Evolutionary conservation across 1,139 yeast species (phyloP), one percentile per base, ranked within the genome.

Genomic region (Zygosaccharomyces pseudobailii): DNA sequence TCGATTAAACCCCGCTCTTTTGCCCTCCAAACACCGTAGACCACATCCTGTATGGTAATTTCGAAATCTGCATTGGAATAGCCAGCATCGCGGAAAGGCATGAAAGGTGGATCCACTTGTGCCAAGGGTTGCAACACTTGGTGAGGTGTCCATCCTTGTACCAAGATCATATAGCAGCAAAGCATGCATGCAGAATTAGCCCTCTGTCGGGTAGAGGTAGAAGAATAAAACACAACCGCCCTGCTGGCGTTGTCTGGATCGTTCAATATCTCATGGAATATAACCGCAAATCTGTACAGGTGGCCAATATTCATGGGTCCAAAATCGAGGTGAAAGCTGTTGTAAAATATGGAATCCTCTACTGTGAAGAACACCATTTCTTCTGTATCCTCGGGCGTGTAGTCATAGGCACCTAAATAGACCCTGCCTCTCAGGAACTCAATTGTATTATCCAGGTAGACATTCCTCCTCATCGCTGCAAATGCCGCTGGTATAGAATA

Each of bases 81-180:
- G 2, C 98, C 98, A 0, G 98, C 98, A 67, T 92, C 98, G 65
- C 98, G 76, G 67, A 90, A 92, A 1, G 92, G 84, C 83, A 86
- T 90, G 58, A 90, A 84, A 3, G 98, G 97, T 1, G 96, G 97
- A 43, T 86, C 92, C 3, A 85, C 81, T 65, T 92, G 97, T 3
- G 95, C 82, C 47, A 92, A 79, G 0, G 98, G 98, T 54, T 95
- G 97, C 54, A 92, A 72, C 0, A 92, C 98, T 66, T 92, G 92
- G 67, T 92, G 98, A 0, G 98, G 98, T 0, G 97, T 89, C 98
- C 98, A 92, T 19, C 90, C 84, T 66, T 92, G 98, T 17, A 92
- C 90, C 51, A 92, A 71, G 0, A 92, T 83, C 97, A 92, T 89
- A 67, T 92, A 92, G 61, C 97, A 88, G 56, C 96, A 87, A 47